Conservation (phyloP, 768 basidiomycete genomes). For the Mycena filopes region DNA sequence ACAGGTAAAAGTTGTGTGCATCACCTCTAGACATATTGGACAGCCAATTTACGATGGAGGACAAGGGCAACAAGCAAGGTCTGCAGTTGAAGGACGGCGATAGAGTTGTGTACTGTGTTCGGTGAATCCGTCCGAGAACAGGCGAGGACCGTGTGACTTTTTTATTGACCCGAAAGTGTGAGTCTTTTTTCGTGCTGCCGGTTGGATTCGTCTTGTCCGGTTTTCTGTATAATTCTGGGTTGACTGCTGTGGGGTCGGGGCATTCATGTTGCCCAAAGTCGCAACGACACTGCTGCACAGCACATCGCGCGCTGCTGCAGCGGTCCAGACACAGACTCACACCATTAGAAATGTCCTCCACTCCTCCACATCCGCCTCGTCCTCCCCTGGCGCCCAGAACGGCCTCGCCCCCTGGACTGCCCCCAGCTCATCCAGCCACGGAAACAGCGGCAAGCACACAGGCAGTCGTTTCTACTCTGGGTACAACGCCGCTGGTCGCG, state of each 20-base stretch:
- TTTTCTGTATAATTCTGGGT: not conserved
- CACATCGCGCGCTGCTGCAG: constrained; percentile 79
- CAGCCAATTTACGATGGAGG: no score
- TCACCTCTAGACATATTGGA: no score
- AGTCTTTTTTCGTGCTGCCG: not conserved
- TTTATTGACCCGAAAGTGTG: not conserved
- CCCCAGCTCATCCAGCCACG: constrained; percentile 62
- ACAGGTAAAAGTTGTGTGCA: no score
- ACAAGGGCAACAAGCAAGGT: no score
- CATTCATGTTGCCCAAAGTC: constrained; percentile 88
- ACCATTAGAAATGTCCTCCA: constrained; percentile 84
- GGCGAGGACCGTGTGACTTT: not conserved
- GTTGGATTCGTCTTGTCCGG: not conserved
- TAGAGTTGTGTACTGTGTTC: no score
- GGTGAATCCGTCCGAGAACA: not conserved
- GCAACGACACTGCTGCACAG: constrained; percentile 82
- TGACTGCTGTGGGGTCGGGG: constrained; percentile 14
- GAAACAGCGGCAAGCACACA: constrained; percentile 69
- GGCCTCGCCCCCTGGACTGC: constrained; percentile 52
- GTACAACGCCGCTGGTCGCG: constrained; percentile 73
- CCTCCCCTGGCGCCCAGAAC: constrained; percentile 40
- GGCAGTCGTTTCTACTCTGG: constrained; percentile 78
- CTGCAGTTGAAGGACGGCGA: no score
- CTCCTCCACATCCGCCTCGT: constrained; percentile 55
- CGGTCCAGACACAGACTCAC: constrained; percentile 77